These are phyloP conservation scores for Dryas integrifolia DNA, from an alignment of 331 rosid genomes.

Conservation along the genomic window DNA sequence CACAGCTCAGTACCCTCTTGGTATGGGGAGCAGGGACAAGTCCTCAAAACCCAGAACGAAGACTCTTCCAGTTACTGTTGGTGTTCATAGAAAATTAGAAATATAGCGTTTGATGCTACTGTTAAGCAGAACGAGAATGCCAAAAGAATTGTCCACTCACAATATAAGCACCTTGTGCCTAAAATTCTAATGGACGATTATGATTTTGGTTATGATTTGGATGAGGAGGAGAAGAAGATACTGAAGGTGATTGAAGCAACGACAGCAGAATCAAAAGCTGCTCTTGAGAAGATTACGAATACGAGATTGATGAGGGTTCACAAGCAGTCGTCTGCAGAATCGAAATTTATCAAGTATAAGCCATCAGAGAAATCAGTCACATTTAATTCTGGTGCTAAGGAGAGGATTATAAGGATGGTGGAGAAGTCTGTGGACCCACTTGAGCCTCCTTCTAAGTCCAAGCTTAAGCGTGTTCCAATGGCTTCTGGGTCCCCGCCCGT, in stretches of 20 bases:
- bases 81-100: slow-evolving; percentile 51
- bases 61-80: slow-evolving; percentile 72
- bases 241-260: slow-evolving; percentile 56
- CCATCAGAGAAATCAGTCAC: slow-evolving; percentile 81
- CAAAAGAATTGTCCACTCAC: slow-evolving; percentile 64
- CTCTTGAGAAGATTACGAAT: slow-evolving; percentile 83
- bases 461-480: slow-evolving; percentile 72
- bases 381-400: slow-evolving; percentile 81
- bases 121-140: slow-evolving; percentile 81
- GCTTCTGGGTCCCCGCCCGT: slow-evolving; percentile 89
- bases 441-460: slow-evolving; percentile 77
- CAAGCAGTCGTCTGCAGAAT: slow-evolving; percentile 49
- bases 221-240: slow-evolving; percentile 41
- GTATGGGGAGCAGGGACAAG: slow-evolving; percentile 61
- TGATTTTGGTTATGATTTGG: too few species aligned
- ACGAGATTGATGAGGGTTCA: slow-evolving; percentile 75
- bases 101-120: slow-evolving; percentile 80
- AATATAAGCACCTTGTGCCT: slow-evolving; percentile 64
- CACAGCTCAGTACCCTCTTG: slow-evolving; percentile 80
- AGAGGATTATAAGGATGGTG: slow-evolving; percentile 84
- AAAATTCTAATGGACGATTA: slow-evolving; percentile 38
- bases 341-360: slow-evolving; percentile 77
- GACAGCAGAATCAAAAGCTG: slow-evolving; percentile 67
- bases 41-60: slow-evolving; percentile 50
- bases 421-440: slow-evolving; percentile 93